Base-by-base conservation (phyloP, 1,284 basidiomycete species). In the Papiliotrema flavescens region DNA sequence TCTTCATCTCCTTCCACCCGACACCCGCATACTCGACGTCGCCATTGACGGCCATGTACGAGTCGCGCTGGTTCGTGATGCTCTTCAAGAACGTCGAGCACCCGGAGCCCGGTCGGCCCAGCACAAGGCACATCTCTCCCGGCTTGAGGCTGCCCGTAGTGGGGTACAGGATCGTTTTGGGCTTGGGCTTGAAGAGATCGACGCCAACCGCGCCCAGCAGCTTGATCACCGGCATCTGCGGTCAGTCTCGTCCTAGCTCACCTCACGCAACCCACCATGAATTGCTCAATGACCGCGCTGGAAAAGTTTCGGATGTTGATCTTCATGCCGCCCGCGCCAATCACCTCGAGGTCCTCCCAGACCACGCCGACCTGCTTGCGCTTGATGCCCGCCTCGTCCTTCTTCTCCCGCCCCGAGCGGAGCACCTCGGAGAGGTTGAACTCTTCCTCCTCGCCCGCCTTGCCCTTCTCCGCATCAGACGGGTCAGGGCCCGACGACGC, bases 301-400 rank as follows among this genome's bases (percentile, higher is more conserved):
- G 75, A 70, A 59, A 80, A 80, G 26, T 68, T 67, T 56, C 80
- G 78, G 41, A 88, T 83, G 65, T 85, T 85, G 57, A 87, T 80
- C 83, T 87, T 74, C 63, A 79, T 73, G 41, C 85, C 85, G 24
- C 88, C 89, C 1, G 81, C 71, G 26, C 86, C 88, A 19, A 85
- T 79, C 45, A 92, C 90, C 54, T 85, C 80, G 37, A 73, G 60
- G 51, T 75, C 69, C 41, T 75, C 71, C 73, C 73, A 75, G 20
- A 70, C 54, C 13, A 75, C 87, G 36, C 89, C 89, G 36, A 91
- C 87, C 60, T 85, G 84, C 78, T 94, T 94, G 73, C 86, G 85
- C 64, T 84, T 84, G 65, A 92, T 87, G 4, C 88, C 89, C 6
- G 86, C 85, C 26, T 79, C 73, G 57, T 89, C 84, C 54, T 82